These are phyloP conservation scores for Penicillium canariense DNA, from an alignment of 495 filamentous ascomycete genomes.

Conservation along the genomic window DNA sequence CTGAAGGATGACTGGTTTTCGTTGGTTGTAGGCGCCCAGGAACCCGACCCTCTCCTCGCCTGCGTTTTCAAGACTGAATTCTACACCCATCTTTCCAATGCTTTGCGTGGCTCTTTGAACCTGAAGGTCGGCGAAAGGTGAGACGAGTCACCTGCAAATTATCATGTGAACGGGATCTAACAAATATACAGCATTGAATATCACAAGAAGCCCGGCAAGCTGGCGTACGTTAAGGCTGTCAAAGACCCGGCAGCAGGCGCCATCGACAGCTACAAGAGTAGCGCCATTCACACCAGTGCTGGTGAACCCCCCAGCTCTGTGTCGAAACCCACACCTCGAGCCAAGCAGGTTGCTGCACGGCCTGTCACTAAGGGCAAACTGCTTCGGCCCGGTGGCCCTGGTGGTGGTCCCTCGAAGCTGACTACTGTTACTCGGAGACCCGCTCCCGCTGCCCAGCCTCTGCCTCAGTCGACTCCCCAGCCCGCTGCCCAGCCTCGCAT, in stretches of 20 bases:
- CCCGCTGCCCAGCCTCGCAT: conserved; percentile 35
- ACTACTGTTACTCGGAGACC: conserved; percentile 48
- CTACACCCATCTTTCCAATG: conserved; percentile 80
- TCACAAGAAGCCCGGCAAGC: conserved; percentile 97
- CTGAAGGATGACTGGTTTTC: conserved; percentile 96
- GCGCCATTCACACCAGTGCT: conserved; percentile 77
- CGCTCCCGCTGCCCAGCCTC: conserved; percentile 30
- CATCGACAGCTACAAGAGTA: conserved; percentile 90
- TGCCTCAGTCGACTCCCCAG: conserved; percentile 42
- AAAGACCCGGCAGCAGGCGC: conserved; percentile 73
- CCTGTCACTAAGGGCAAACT: conserved; percentile 89
- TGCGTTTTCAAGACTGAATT: conserved; percentile 97
- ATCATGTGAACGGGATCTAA: conserved; percentile 20
- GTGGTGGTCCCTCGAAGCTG: conserved; percentile 72
- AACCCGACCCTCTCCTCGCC: conserved; percentile 85
- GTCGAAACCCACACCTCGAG: conserved; percentile 80
- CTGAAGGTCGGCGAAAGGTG: conserved; percentile 68
- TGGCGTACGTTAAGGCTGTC: conserved; percentile 77
- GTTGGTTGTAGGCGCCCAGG: conserved; percentile 83
- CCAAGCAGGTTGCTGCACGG: conserved; percentile 77
- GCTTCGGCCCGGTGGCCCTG: conserved; percentile 84
- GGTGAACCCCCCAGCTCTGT: conserved; percentile 83
- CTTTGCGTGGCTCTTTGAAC: conserved; percentile 73
- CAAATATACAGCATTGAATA: conserved; percentile 70
- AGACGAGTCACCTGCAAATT: background rate